Conservation (phyloP, 768 basidiomycete species). For the Chalciporus piperatus region DNA sequence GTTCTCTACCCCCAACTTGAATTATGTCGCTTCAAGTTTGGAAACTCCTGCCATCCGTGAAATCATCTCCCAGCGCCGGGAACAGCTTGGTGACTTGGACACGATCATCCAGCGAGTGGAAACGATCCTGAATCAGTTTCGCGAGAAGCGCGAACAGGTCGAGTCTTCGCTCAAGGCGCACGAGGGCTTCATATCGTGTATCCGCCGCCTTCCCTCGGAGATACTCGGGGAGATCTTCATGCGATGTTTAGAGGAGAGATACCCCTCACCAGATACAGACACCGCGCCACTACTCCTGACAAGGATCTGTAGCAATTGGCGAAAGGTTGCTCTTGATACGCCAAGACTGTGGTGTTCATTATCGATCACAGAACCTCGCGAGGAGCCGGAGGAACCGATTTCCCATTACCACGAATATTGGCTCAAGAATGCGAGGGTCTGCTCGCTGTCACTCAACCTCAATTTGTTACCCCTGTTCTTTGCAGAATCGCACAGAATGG, state of each 20-base stretch:
- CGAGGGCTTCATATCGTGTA: constrained; percentile 14
- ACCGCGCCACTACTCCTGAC: constrained; percentile 36
- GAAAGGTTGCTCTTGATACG: constrained; percentile 31
- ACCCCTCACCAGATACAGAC: constrained; percentile 13
- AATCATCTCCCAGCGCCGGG: no score
- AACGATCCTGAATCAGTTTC: not conserved
- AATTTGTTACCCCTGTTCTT: not conserved
- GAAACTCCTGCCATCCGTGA: no score
- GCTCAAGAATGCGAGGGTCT: not conserved
- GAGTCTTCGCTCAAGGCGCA: constrained; percentile 4
- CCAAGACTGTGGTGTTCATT: constrained; percentile 47
- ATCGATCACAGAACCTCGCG: not conserved
- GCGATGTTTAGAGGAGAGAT: constrained; percentile 25
- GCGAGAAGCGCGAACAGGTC: not conserved
- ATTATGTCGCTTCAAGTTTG: no score
- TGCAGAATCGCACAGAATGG: not conserved
- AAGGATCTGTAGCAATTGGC: constrained; percentile 42
- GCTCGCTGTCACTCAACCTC: constrained; percentile 1
- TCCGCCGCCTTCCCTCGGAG: constrained; percentile 40
- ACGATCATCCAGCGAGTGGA: not conserved
- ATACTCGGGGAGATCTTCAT: constrained; percentile 43
- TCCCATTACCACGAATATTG: not conserved
- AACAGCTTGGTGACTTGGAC: not conserved
- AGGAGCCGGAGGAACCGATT: not conserved
- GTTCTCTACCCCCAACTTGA: no score